phyloP scores from a whole-genome alignment of 371 early-diverging fungal species.

The Mucor piriformis region DNA sequence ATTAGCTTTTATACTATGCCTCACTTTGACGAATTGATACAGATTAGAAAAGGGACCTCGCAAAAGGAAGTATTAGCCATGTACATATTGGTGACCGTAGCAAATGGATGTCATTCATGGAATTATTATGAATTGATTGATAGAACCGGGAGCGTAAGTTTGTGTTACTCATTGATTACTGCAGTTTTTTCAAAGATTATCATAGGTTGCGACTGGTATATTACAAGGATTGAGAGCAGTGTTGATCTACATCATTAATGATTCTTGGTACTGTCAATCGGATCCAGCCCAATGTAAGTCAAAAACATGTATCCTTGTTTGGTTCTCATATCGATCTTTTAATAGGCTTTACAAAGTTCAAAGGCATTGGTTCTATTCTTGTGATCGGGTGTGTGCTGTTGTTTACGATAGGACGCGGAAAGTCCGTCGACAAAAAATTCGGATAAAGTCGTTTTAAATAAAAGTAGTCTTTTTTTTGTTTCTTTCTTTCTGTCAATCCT shows the following conservation, averaged over 20 bases:
- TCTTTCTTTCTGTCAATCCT: neutral
- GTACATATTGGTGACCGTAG: slow-evolving; percentile 36
- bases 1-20: slow-evolving; percentile 55
- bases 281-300: slow-evolving; percentile 71
- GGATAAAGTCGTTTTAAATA: slow-evolving; percentile 5
- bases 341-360: slow-evolving; percentile 41
- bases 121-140: slow-evolving; percentile 58
- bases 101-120: slow-evolving; percentile 50
- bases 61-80: slow-evolving; percentile 19
- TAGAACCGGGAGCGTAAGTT: slow-evolving; percentile 55
- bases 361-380: slow-evolving; percentile 44
- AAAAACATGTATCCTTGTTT: slow-evolving; percentile 62
- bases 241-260: slow-evolving; percentile 70
- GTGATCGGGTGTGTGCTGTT: slow-evolving; percentile 56
- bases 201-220: slow-evolving; percentile 70
- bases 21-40: slow-evolving; percentile 40
- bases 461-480: neutral
- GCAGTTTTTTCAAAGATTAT: slow-evolving; percentile 60
- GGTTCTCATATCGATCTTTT: slow-evolving; percentile 32
- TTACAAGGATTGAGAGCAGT: slow-evolving; percentile 76
- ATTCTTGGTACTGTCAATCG: slow-evolving; percentile 64
- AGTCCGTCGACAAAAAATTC: slow-evolving; percentile 9
- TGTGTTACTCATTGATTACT: too few relatives aligned
- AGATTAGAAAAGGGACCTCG: slow-evolving; percentile 25
- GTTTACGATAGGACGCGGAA: slow-evolving; percentile 36